Conservation (phyloP, 2,329 filamentous ascomycete species). For the Curvularia sp. region DNA sequence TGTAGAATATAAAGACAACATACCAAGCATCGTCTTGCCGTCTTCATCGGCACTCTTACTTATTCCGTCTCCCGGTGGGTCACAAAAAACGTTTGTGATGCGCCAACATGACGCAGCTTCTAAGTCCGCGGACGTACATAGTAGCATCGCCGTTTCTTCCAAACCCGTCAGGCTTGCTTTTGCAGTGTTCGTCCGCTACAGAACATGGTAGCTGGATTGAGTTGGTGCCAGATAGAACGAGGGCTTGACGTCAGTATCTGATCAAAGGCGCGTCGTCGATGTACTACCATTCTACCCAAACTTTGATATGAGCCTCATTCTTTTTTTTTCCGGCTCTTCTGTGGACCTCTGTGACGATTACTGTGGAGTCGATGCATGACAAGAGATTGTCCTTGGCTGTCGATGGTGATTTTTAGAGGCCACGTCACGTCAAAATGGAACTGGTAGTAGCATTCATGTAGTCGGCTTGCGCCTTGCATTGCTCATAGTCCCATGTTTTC, state of each 20-base stretch:
- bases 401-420: neutral
- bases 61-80: neutral
- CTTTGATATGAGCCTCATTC: neutral
- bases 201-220: neutral
- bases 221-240: neutral
- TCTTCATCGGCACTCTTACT: neutral
- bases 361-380: neutral
- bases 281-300: neutral
- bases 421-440: neutral
- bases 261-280: neutral
- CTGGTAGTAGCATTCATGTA: neutral
- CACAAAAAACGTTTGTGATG: constrained; percentile 8
- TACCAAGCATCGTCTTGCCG: neutral
- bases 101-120: constrained; percentile 10
- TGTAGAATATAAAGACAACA: neutral
- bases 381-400: neutral
- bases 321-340: neutral
- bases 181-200: neutral
- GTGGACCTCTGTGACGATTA: neutral
- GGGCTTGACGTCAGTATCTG: constrained; percentile 1
- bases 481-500: neutral
- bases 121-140: constrained; percentile 5
- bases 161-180: neutral
- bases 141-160: neutral
- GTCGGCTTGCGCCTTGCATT: constrained; percentile 8